Percentiles rank a stretch among this genome's conserved stretches.
Conservation (phyloP, 2,329 filamentous ascomycete genomes). For the Talaromyces sp. region DNA sequence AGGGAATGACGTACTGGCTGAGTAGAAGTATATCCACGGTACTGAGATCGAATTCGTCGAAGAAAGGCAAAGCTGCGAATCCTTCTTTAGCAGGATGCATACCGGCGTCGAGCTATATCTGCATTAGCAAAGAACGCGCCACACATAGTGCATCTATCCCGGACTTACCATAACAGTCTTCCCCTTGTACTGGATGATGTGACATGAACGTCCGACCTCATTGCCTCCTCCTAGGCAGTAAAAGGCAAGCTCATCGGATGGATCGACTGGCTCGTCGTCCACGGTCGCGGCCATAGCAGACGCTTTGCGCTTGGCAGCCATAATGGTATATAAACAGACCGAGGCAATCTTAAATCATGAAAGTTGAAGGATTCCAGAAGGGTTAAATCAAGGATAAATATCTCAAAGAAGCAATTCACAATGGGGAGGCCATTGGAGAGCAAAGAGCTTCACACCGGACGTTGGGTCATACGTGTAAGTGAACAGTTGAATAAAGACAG, state of each 20-base stretch:
- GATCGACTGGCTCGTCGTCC: conserved; percentile 82
- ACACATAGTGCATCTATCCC: background rate
- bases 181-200: conserved; percentile 98
- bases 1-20: conserved; percentile 80
- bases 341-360: background rate
- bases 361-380: background rate
- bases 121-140: conserved; percentile 11
- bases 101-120: conserved; percentile 80
- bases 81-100: conserved; percentile 97
- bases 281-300: conserved; percentile 61
- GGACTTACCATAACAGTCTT: conserved; percentile 91
- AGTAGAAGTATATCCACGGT: conserved; percentile 95
- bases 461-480: background rate
- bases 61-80: conserved; percentile 88
- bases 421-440: conserved; percentile 12
- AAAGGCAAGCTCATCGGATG: conserved; percentile 90
- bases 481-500: background rate
- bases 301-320: conserved; percentile 93
- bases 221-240: conserved; percentile 91
- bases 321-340: conserved; percentile 33
- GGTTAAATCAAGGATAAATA: background rate
- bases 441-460: background rate
- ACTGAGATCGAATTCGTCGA: conserved; percentile 96
- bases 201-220: conserved; percentile 93
- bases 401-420: conserved; percentile 6